Conservation (phyloP, 768 basidiomycete genomes). For the Panaeolus cyanescens region DNA sequence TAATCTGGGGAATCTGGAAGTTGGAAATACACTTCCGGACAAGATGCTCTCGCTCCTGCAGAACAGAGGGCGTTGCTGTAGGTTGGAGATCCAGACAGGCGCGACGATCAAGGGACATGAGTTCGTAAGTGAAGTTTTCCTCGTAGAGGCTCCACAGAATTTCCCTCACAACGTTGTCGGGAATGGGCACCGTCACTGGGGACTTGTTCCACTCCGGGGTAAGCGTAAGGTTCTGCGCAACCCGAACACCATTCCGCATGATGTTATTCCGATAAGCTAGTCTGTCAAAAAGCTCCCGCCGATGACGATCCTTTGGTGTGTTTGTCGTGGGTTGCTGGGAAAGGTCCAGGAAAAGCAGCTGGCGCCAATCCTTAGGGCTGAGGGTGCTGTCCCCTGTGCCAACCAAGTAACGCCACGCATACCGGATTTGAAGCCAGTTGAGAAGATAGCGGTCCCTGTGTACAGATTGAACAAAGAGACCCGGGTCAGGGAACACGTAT, state of each 20-base stretch:
- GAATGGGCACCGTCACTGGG: not conserved
- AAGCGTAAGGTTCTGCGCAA: not conserved
- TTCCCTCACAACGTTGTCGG: not conserved
- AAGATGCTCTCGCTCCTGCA: not conserved
- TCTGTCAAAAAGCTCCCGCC: not conserved
- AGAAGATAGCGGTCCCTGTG: not conserved
- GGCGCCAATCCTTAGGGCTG: not conserved
- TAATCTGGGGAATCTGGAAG: not conserved
- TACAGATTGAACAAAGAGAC: not conserved
- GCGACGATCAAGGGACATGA: not conserved
- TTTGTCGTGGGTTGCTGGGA: not conserved
- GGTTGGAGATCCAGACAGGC: not conserved
- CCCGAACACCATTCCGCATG: not conserved
- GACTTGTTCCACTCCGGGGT: not conserved
- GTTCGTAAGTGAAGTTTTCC: not conserved
- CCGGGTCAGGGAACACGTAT: slow-evolving; percentile 8
- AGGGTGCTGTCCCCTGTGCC: not conserved
- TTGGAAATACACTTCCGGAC: not conserved
- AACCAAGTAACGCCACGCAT: not conserved
- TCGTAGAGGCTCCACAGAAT: slow-evolving; percentile 6
- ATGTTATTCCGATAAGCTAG: not conserved
- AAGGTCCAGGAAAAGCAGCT: not conserved
- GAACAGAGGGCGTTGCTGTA: not conserved
- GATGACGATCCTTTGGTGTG: not conserved
- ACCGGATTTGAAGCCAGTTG: not conserved